Percentiles rank a stretch among this genome's conserved stretches.
These are phyloP conservation scores for Ophiostoma ulmi DNA, from an alignment of 2,329 filamentous ascomycete species.

Conservation along the genomic window DNA sequence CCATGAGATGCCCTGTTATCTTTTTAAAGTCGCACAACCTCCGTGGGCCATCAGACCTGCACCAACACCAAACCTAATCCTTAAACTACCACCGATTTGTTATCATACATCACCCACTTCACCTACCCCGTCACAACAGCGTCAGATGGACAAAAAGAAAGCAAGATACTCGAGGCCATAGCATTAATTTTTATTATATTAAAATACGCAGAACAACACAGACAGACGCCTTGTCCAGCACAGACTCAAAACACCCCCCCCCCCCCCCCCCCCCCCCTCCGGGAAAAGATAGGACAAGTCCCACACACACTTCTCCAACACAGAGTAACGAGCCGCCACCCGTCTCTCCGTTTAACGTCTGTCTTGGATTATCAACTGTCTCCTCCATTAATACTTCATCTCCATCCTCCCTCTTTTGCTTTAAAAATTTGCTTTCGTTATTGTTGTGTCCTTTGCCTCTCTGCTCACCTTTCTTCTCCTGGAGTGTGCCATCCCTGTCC, in stretches of 20 bases:
- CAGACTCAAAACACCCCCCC: constrained; percentile 3
- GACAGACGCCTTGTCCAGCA: constrained; percentile 17
- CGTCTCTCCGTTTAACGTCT: constrained; percentile 26
- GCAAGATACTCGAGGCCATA: neutral
- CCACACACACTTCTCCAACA: constrained; percentile 25
- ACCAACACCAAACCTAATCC: constrained; percentile 32
- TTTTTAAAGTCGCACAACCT: constrained; percentile 48
- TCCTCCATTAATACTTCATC: constrained; percentile 1
- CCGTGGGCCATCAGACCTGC: constrained; percentile 39
- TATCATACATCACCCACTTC: constrained; percentile 19
- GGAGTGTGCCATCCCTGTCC: neutral
- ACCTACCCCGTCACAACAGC: constrained; percentile 13
- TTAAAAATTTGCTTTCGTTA: neutral
- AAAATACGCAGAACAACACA: neutral
- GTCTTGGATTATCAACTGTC: constrained; percentile 24
- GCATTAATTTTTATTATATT: neutral
- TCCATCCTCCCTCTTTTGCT: neutral
- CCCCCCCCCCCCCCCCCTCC: neutral
- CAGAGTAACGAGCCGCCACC: constrained; percentile 26
- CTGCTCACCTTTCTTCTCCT: neutral
- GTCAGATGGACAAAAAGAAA: neutral
- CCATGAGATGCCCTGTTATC: constrained; percentile 42
- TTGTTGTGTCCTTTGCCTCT: neutral
- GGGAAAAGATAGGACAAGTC: constrained; percentile 12
- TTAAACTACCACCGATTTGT: constrained; percentile 29